Conservation (phyloP, 2,329 filamentous ascomycete species). For the Colletotrichum godetiae region DNA sequence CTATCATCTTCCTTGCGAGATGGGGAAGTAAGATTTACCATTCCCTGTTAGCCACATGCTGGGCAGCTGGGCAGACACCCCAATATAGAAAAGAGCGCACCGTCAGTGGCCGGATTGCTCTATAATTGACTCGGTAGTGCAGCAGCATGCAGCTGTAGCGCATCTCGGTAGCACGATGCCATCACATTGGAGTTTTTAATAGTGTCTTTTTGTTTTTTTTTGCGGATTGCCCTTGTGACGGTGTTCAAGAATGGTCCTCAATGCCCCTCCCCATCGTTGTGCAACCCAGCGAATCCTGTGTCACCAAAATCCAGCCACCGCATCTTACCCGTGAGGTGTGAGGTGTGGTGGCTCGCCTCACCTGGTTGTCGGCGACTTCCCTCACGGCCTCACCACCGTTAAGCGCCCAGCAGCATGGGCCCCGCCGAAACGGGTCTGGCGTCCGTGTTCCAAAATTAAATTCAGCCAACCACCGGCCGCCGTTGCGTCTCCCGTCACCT, state of each 20-base stretch:
- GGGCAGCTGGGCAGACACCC: background rate
- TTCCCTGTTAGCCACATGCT: constrained; percentile 6
- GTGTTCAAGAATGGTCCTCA: background rate
- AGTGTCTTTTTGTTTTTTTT: background rate
- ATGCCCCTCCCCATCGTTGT: background rate
- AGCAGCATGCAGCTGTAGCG: background rate
- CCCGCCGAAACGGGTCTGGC: constrained; percentile 29
- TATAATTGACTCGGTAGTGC: background rate
- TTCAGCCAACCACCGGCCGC: constrained; percentile 21
- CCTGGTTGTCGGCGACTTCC: background rate
- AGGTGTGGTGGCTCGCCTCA: constrained; percentile 2
- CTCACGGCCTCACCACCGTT: constrained; percentile 8
- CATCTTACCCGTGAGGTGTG: background rate
- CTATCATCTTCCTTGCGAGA: background rate
- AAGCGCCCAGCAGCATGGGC: constrained; percentile 33
- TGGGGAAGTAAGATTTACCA: background rate
- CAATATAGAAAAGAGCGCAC: background rate
- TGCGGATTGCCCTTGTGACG: background rate
- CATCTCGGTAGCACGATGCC: background rate
- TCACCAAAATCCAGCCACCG: constrained; percentile 9
- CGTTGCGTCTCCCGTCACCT: constrained; percentile 22
- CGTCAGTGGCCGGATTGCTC: background rate
- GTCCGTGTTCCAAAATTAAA: constrained; percentile 30
- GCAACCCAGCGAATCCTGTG: constrained; percentile 11
- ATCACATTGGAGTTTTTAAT: background rate